Conservation (phyloP, 2,329 filamentous ascomycete species). For the Phyllosticta ampelicida region DNA sequence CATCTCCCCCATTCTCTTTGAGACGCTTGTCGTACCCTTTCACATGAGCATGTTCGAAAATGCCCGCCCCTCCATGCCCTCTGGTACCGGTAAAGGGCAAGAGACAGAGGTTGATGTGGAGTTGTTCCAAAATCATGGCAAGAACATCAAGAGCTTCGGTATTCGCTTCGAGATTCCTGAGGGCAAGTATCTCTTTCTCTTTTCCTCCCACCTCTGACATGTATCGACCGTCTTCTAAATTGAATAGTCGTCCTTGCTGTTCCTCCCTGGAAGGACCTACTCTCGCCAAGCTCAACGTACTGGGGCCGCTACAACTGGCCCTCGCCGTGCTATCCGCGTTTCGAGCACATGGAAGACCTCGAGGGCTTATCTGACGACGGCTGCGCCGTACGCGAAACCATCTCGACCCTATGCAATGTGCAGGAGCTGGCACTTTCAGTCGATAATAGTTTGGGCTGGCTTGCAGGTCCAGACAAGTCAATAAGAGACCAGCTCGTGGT, state of each 20-base stretch:
- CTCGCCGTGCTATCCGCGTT: slow-evolving; percentile 47
- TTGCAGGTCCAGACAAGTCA: slow-evolving; percentile 50
- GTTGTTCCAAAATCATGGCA: slow-evolving; percentile 51
- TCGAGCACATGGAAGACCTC: slow-evolving; percentile 47
- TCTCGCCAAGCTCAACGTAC: slow-evolving; percentile 45
- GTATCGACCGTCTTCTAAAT: background rate
- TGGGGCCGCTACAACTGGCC: slow-evolving; percentile 60
- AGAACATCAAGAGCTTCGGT: slow-evolving; percentile 51
- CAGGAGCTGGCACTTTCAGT: slow-evolving; percentile 56
- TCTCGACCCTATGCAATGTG: slow-evolving; percentile 45
- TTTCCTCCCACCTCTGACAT: too few species aligned
- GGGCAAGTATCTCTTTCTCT: slow-evolving; percentile 20
- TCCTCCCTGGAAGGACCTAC: slow-evolving; percentile 47
- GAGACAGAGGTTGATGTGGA: slow-evolving; percentile 48
- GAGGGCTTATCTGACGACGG: slow-evolving; percentile 55
- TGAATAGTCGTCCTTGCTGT: slow-evolving; percentile 27
- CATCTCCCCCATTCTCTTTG: slow-evolving; percentile 48
- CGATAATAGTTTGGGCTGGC: slow-evolving; percentile 57
- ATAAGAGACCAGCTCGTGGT: slow-evolving; percentile 38
- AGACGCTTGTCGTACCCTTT: slow-evolving; percentile 55
- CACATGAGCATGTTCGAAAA: slow-evolving; percentile 47
- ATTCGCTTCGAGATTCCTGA: slow-evolving; percentile 60
- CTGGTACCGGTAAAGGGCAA: slow-evolving; percentile 14
- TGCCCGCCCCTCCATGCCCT: slow-evolving; percentile 17
- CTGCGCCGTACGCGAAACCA: slow-evolving; percentile 48